Evolutionary conservation across 2,329 filamentous ascomycete genomes (phyloP).

Genomic region (Drechslera avenae): DNA sequence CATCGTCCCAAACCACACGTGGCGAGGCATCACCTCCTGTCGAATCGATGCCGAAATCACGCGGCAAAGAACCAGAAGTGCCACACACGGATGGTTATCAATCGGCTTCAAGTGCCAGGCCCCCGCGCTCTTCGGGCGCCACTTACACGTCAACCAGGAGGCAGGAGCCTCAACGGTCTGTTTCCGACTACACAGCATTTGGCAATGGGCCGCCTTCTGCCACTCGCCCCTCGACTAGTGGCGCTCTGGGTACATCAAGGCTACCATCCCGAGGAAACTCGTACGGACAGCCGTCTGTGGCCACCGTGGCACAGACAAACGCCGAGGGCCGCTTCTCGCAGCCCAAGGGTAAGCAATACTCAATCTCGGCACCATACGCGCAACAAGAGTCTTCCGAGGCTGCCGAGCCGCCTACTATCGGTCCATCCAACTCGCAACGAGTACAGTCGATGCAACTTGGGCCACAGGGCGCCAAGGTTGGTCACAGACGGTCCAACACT

Average conservation of each 20-base stretch:
- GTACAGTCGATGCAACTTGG: constrained; percentile 57
- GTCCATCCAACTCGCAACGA: constrained; percentile 62
- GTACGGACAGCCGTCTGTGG: constrained; percentile 87
- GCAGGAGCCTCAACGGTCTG: constrained; percentile 58
- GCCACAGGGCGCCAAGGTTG: constrained; percentile 38
- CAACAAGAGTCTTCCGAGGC: constrained; percentile 51
- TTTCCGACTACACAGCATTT: constrained; percentile 53
- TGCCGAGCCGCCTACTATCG: constrained; percentile 57
- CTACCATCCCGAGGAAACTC: constrained; percentile 75
- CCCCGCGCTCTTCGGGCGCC: constrained; percentile 25
- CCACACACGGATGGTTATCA: constrained; percentile 49
- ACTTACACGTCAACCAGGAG: constrained; percentile 42
- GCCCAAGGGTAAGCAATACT: constrained; percentile 69
- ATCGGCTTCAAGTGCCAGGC: constrained; percentile 31
- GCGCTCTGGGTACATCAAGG: constrained; percentile 67
- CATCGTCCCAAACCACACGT: constrained; percentile 81
- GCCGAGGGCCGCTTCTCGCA: constrained; percentile 89
- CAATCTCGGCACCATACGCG: constrained; percentile 70
- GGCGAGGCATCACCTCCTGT: constrained; percentile 58
- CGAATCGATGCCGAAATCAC: constrained; percentile 54
- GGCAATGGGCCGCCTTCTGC: constrained; percentile 50
- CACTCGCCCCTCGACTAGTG: constrained; percentile 75
- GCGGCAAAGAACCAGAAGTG: constrained; percentile 57
- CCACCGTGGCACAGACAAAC: constrained; percentile 85
- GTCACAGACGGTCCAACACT: constrained; percentile 69